Percentiles rank a stretch among this genome's conserved stretches.
Conservation (phyloP, 2,329 filamentous ascomycete species). For the Oidium heveae region DNA sequence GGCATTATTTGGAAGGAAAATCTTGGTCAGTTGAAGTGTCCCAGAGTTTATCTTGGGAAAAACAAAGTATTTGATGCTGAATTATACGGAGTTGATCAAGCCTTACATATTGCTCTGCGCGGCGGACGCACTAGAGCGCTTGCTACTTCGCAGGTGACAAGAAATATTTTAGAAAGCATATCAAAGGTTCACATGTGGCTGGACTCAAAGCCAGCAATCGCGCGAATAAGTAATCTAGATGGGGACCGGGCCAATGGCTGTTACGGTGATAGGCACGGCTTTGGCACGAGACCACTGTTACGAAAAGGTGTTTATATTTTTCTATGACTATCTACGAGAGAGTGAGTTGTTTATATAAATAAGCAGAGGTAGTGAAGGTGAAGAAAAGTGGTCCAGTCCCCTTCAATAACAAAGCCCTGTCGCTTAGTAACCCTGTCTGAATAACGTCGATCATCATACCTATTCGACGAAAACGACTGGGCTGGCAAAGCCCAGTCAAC, state of each 20-base stretch:
- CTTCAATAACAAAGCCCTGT: too few species aligned
- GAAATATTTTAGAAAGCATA: neutral
- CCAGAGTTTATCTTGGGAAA: neutral
- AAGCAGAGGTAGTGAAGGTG: too few species aligned
- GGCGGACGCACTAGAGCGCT: neutral
- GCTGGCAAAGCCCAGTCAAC: too few species aligned
- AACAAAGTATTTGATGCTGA: slow-evolving; percentile 1
- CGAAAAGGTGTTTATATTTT: too few species aligned
- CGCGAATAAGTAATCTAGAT: neutral
- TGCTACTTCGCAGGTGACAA: neutral
- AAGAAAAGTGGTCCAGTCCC: too few species aligned
- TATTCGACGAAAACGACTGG: too few species aligned
- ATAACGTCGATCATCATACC: too few species aligned
- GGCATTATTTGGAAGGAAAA: neutral
- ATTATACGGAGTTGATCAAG: neutral
- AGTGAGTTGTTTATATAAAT: too few species aligned
- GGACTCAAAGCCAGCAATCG: neutral
- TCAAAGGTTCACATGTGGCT: neutral
- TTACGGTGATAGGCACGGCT: too few species aligned
- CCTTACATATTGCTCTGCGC: neutral
- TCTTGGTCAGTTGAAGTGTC: neutral
- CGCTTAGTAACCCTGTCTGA: too few species aligned
- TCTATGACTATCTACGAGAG: too few species aligned
- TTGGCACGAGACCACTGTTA: too few species aligned
- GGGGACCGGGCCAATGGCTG: neutral